phyloP scores from a whole-genome alignment of 495 filamentous ascomycete species.

The Hypoxylon lenormandii region DNA sequence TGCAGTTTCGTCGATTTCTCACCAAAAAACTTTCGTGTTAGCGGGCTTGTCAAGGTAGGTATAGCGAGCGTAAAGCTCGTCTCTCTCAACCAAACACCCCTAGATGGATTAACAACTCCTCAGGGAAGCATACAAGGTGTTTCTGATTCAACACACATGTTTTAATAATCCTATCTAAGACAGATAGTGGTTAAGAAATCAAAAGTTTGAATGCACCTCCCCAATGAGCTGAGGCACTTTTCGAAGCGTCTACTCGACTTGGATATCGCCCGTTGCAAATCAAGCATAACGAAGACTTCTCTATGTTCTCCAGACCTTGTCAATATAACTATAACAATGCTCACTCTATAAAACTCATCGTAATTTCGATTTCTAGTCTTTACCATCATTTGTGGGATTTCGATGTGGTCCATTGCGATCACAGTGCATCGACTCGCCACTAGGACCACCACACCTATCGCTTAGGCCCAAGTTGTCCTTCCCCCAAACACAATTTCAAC shows the following conservation, averaged over 20 bases:
- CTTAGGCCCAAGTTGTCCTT: too few relatives aligned
- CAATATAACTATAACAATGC: not conserved
- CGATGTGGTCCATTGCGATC: too few relatives aligned
- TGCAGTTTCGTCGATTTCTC: not conserved
- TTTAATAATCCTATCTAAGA: not conserved
- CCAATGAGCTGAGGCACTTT: not conserved
- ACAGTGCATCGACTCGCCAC: too few relatives aligned
- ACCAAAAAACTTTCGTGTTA: not conserved
- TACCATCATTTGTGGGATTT: too few relatives aligned
- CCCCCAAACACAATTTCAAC: too few relatives aligned
- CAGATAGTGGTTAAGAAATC: not conserved
- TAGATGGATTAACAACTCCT: not conserved
- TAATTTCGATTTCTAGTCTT: too few relatives aligned
- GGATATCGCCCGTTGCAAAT: not conserved
- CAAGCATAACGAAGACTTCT: not conserved
- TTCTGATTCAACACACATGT: not conserved
- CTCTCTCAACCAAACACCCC: conserved; percentile 1
- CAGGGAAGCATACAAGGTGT: not conserved
- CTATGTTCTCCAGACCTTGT: not conserved
- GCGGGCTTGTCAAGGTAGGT: not conserved
- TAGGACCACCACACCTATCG: too few relatives aligned
- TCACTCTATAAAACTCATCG: not conserved
- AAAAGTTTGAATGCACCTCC: not conserved
- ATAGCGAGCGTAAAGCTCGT: not conserved
- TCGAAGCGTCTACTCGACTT: not conserved